Evolutionary conservation across 1,284 basidiomycete genomes (phyloP).

Genomic region (Cutaneotrichosporon cyanovorans): DNA sequence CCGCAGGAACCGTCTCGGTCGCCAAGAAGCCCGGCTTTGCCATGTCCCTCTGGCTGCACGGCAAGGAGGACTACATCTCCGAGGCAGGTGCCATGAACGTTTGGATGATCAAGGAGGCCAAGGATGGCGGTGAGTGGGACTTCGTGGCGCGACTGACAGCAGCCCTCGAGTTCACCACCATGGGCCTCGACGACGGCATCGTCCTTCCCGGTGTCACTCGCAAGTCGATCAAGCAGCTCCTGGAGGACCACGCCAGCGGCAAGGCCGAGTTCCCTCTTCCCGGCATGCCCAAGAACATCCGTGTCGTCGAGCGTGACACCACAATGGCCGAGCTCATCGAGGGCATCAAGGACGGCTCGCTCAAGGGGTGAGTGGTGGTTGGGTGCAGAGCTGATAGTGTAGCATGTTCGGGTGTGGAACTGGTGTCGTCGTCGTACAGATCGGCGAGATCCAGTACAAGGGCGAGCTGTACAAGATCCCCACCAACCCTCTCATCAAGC

Average conservation of each 20-base stretch:
- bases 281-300: conserved; percentile 36
- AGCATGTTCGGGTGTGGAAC: conserved; percentile 38
- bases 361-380: conserved; percentile 31
- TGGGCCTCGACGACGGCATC: conserved; percentile 40
- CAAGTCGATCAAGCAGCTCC: conserved; percentile 35
- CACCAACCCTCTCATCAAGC: conserved; percentile 32
- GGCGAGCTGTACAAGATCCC: conserved; percentile 28
- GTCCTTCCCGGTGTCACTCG: conserved; percentile 44
- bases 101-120: conserved; percentile 39
- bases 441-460: conserved; percentile 33
- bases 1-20: conserved; percentile 34
- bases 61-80: conserved; percentile 36
- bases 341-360: conserved; percentile 28
- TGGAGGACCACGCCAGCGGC: conserved; percentile 33
- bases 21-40: conserved; percentile 40
- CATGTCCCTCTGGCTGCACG: conserved; percentile 44
- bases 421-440: conserved; percentile 37
- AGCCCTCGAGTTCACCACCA: conserved; percentile 42
- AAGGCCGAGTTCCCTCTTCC: conserved; percentile 28
- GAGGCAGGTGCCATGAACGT: conserved; percentile 44
- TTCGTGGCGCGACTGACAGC: neutral
- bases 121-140: conserved; percentile 29
- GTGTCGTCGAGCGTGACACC: conserved; percentile 42
- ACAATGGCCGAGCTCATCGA: conserved; percentile 38
- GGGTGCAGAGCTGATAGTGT: neutral